Conservation (phyloP, 2,329 filamentous ascomycete species). For the Clarireedia monteithiana region DNA sequence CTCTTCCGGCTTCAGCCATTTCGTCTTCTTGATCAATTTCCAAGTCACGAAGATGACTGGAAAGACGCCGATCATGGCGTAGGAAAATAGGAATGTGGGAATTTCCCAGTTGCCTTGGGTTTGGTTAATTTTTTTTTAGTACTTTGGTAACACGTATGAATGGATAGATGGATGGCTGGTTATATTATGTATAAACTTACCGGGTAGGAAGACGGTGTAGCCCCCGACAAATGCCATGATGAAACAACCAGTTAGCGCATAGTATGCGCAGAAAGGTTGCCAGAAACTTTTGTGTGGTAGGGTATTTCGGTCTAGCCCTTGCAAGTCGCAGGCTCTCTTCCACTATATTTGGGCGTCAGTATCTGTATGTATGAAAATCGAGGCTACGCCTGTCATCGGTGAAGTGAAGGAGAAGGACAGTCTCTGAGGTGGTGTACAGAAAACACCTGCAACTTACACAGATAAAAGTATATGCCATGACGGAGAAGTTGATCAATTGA, state of each 20-base stretch:
- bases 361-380: not conserved
- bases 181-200: slow-evolving; percentile 7
- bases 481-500: slow-evolving; percentile 46
- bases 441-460: not conserved
- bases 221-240: slow-evolving; percentile 55
- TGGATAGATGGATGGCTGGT: not conserved
- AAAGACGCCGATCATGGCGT: slow-evolving; percentile 52
- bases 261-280: slow-evolving; percentile 50
- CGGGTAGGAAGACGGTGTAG: slow-evolving; percentile 52
- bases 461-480: slow-evolving; percentile 47
- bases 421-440: not conserved
- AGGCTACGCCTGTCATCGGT: too few relatives aligned
- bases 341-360: slow-evolving; percentile 34
- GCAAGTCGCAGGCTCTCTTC: slow-evolving; percentile 39
- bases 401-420: not conserved
- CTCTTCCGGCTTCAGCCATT: slow-evolving; percentile 42
- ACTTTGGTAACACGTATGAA: too few relatives aligned
- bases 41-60: slow-evolving; percentile 51
- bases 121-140: not conserved
- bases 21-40: slow-evolving; percentile 52
- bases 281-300: slow-evolving; percentile 45
- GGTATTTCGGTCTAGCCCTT: slow-evolving; percentile 35
- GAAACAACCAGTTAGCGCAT: slow-evolving; percentile 43
- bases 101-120: slow-evolving; percentile 42
- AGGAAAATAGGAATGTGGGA: slow-evolving; percentile 53